Evolutionary conservation across 148 eudicot genomes (phyloP).

Genomic region (Rhododendron simsii): DNA sequence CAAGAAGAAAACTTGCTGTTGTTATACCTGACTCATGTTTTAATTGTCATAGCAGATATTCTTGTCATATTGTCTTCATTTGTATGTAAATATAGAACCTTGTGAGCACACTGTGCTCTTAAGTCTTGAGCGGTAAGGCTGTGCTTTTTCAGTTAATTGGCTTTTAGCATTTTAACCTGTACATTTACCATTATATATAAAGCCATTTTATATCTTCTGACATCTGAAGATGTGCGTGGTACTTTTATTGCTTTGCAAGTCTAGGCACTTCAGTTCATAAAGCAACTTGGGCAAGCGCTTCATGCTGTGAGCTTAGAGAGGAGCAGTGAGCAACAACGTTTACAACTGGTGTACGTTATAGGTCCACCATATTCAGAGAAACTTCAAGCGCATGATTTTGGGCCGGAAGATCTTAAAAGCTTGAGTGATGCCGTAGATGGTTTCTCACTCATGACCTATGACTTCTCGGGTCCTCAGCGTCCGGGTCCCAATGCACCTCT

Average conservation of each 20-base stretch:
- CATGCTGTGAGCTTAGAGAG: constrained; percentile 52
- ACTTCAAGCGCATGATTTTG: constrained; percentile 80
- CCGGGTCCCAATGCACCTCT: constrained; percentile 99
- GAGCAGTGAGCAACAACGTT: constrained; percentile 24
- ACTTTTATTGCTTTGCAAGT: constrained; percentile 21
- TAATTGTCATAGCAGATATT: not conserved
- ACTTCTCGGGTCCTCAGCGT: constrained; percentile 75
- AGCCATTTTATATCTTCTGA: not conserved
- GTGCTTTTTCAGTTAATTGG: not conserved
- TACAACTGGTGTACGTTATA: constrained; percentile 82
- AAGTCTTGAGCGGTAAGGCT: not conserved
- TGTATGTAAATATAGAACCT: not conserved
- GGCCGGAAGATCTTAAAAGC: constrained; percentile 70
- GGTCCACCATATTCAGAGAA: constrained; percentile 77
- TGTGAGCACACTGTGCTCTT: not conserved
- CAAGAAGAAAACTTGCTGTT: not conserved
- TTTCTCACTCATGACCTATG: constrained; percentile 97
- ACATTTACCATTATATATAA: not conserved
- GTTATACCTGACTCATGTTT: not conserved
- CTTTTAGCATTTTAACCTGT: constrained; percentile 4
- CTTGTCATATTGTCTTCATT: not conserved
- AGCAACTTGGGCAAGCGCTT: constrained; percentile 75
- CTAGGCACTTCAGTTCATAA: constrained; percentile 80
- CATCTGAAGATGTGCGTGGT: not conserved
- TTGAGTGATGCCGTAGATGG: constrained; percentile 82